Conservation (phyloP, 2,329 filamentous ascomycete genomes). For the Cadophora luteo-olivacea region DNA sequence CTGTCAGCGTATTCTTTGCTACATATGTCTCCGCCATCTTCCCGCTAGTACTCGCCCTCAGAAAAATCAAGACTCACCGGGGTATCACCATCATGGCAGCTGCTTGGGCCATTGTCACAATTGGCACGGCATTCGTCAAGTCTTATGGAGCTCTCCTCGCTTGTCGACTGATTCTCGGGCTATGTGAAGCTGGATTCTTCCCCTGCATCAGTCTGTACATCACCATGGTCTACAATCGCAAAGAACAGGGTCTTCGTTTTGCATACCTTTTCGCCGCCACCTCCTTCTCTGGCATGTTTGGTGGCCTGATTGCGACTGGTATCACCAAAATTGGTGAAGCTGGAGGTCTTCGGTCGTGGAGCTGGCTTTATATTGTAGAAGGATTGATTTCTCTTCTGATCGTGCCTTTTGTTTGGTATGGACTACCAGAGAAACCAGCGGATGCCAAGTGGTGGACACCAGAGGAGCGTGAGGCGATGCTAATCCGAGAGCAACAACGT, state of each 20-base stretch:
- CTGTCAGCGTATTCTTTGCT: slow-evolving; percentile 16
- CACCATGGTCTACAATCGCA: slow-evolving; percentile 24
- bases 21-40: slow-evolving; percentile 18
- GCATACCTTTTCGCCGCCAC: slow-evolving; percentile 21
- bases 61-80: not conserved
- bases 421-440: slow-evolving; percentile 10
- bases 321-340: slow-evolving; percentile 19
- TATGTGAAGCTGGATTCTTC: slow-evolving; percentile 20
- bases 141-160: slow-evolving; percentile 25
- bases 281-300: slow-evolving; percentile 21
- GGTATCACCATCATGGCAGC: slow-evolving; percentile 18
- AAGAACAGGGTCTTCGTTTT: slow-evolving; percentile 18
- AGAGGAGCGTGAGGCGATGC: slow-evolving; percentile 17
- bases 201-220: slow-evolving; percentile 24
- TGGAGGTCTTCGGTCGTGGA: slow-evolving; percentile 14
- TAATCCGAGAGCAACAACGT: slow-evolving; percentile 3
- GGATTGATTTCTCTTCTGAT: slow-evolving; percentile 16
- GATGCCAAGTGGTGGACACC: slow-evolving; percentile 22
- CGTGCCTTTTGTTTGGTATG: slow-evolving; percentile 10
- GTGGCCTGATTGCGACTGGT: slow-evolving; percentile 21
- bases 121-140: slow-evolving; percentile 30
- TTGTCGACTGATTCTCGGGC: slow-evolving; percentile 25
- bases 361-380: slow-evolving; percentile 23
- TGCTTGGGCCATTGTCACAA: slow-evolving; percentile 25
- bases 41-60: not conserved